Evolutionary conservation across 768 basidiomycete species (phyloP).

Genomic region (Strobilomyces confusus): DNA sequence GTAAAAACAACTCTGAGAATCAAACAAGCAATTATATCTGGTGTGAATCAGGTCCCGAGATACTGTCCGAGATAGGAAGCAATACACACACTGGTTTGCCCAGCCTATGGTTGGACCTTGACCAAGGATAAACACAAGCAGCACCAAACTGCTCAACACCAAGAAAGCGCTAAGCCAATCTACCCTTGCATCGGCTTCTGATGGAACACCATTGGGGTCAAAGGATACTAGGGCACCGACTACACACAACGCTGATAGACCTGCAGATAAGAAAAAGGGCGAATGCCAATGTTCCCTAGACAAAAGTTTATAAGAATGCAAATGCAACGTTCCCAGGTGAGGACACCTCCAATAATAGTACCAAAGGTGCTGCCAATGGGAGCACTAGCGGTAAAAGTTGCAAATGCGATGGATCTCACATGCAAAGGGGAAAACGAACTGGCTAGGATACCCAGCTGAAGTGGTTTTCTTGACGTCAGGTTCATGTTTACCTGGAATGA

Average conservation of each 20-base stretch:
- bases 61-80: conserved; percentile 15
- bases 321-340: conserved; percentile 35
- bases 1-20: conserved; percentile 61
- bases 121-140: conserved; percentile 71
- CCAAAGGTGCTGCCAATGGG: conserved; percentile 78
- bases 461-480: background rate
- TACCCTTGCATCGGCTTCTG: conserved; percentile 44
- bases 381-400: conserved; percentile 80
- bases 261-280: conserved; percentile 56
- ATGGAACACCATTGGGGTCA: conserved; percentile 46
- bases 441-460: conserved; percentile 76
- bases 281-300: conserved; percentile 59
- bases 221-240: conserved; percentile 56
- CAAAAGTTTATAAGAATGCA: background rate
- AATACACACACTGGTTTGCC: conserved; percentile 50
- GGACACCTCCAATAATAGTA: conserved; percentile 59
- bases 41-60: conserved; percentile 5
- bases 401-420: conserved; percentile 72
- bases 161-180: conserved; percentile 78
- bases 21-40: conserved; percentile 71
- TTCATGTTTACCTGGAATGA: background rate
- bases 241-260: conserved; percentile 48
- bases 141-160: conserved; percentile 58
- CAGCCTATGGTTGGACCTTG: conserved; percentile 63
- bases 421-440: conserved; percentile 67